Evolutionary conservation across 192 early-diverging fungal genomes (phyloP).

Genomic region (Spizellomyces punctatus): DNA sequence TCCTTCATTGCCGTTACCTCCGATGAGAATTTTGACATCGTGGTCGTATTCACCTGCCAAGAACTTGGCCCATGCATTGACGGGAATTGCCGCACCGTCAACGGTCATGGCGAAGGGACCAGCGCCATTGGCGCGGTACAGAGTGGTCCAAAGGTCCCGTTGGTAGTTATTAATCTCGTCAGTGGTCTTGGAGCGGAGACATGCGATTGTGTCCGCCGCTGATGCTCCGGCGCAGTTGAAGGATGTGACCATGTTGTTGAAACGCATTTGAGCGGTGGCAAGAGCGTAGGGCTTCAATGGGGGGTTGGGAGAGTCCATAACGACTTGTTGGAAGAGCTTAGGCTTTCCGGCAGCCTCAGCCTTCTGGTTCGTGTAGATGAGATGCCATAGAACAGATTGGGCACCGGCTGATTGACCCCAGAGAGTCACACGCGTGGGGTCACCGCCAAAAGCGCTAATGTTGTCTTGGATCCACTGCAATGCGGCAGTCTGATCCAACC

Average conservation of each 20-base stretch:
- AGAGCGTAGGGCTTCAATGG: not conserved
- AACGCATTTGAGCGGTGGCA: conserved; percentile 3
- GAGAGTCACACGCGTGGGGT: conserved; percentile 55
- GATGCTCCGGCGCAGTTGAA: not conserved
- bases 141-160: conserved; percentile 1
- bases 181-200: not conserved
- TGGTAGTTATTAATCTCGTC: not conserved
- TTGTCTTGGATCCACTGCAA: conserved; percentile 61
- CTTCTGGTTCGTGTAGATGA: conserved; percentile 8
- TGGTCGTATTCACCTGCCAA: conserved; percentile 3
- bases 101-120: conserved; percentile 4
- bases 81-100: conserved; percentile 1
- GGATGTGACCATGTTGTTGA: conserved; percentile 12
- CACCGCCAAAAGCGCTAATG: conserved; percentile 63
- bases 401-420: conserved; percentile 61
- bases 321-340: conserved; percentile 4
- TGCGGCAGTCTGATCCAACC: conserved; percentile 40
- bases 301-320: conserved; percentile 1
- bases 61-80: not conserved
- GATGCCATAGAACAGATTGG: conserved; percentile 7
- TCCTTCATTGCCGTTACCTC: conserved; percentile 5
- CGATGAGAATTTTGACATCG: conserved; percentile 9
- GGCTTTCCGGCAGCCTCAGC: not conserved
- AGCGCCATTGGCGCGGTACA: not conserved
- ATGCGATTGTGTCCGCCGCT: not conserved